Evolutionary conservation across 306 rosid genomes (phyloP).

Genomic region (Fagus sylvatica): DNA sequence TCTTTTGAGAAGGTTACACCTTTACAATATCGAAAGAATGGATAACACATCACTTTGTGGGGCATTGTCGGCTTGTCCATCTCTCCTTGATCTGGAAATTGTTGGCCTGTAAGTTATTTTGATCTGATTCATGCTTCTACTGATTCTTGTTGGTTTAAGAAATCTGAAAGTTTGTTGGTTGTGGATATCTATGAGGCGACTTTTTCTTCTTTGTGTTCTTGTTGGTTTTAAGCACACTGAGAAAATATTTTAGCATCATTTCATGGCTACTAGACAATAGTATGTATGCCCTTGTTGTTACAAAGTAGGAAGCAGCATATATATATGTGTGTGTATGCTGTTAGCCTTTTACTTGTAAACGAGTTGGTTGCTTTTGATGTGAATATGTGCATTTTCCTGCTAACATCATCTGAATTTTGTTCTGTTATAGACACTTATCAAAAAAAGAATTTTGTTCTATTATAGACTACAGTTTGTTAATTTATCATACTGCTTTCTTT

Average conservation of each 20-base stretch:
- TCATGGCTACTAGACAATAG: neutral
- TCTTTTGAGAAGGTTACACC: constrained; percentile 81
- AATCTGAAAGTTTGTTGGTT: neutral
- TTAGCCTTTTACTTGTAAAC: neutral
- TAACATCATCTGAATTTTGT: neutral
- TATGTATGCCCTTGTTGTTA: neutral
- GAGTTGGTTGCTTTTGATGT: neutral
- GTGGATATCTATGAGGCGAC: neutral
- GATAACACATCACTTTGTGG: constrained; percentile 74
- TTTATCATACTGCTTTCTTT: neutral
- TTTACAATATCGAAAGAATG: constrained; percentile 92
- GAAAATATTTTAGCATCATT: neutral
- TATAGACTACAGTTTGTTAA: neutral
- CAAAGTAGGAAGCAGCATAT: neutral
- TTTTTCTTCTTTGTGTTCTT: neutral
- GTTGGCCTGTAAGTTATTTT: constrained; percentile 88
- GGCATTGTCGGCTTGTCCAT: constrained; percentile 78
- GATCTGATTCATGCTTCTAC: constrained; percentile 15
- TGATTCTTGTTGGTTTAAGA: constrained; percentile 21
- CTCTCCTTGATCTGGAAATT: constrained; percentile 92
- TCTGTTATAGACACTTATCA: neutral
- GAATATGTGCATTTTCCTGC: neutral
- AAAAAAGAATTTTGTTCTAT: neutral
- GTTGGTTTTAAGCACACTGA: neutral
- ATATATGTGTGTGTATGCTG: neutral